Percentiles rank a stretch among this genome's conserved stretches.
Evolutionary conservation across 2,329 filamentous ascomycete species (phyloP).

Genomic region (Alternaria sp.): DNA sequence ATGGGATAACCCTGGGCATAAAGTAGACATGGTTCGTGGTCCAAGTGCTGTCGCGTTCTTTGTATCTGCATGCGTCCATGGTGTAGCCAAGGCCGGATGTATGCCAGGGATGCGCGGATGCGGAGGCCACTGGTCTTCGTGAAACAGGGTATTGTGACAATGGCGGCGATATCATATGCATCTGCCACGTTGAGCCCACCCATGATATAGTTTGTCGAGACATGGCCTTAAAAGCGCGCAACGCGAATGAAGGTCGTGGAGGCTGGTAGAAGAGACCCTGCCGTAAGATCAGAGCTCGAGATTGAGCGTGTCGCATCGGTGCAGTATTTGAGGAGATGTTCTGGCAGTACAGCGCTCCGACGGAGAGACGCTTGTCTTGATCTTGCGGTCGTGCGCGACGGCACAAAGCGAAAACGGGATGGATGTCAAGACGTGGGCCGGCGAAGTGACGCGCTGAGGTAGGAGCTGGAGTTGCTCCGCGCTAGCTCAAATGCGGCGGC

Average conservation of each 20-base stretch:
- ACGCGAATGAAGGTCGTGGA: neutral
- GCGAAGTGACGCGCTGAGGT: neutral
- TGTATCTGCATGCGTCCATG: neutral
- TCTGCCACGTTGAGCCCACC: neutral
- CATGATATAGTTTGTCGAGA: neutral
- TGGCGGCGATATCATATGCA: neutral
- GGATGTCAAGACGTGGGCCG: neutral
- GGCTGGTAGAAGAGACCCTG: neutral
- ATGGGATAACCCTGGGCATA: neutral
- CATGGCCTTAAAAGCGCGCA: neutral
- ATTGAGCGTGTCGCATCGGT: neutral
- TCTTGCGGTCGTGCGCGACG: neutral
- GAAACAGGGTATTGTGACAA: neutral
- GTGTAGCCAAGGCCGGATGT: neutral
- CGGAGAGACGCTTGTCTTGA: neutral
- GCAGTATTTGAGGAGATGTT: neutral
- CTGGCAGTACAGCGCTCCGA: neutral
- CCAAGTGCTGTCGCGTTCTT: neutral
- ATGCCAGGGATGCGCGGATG: neutral
- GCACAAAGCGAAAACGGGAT: neutral
- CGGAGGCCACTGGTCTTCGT: neutral
- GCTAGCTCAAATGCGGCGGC: neutral
- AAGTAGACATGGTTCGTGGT: neutral
- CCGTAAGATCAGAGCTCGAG: neutral
- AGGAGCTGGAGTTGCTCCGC: neutral